Percentiles rank a stretch among this genome's conserved stretches.
phyloP scores from a whole-genome alignment of 2,329 filamentous ascomycete species.

The Lachnellula occidentalis region DNA sequence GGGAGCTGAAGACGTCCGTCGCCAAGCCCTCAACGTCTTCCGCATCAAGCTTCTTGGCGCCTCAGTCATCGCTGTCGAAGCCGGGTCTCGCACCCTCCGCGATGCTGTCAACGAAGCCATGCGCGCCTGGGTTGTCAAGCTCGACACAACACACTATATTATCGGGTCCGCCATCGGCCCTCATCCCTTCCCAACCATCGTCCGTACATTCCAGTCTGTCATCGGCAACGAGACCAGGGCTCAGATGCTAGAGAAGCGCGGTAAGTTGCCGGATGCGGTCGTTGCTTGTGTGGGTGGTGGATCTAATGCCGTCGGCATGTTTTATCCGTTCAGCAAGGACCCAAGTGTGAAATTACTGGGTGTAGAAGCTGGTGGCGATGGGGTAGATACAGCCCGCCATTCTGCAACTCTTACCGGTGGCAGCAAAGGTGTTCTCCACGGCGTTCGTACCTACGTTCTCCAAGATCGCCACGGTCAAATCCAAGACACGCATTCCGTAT shows the following conservation, averaged over 20 bases:
- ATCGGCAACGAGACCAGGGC: constrained; percentile 92
- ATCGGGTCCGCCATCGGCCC: constrained; percentile 96
- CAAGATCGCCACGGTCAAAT: constrained; percentile 94
- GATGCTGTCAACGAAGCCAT: constrained; percentile 94
- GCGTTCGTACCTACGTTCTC: constrained; percentile 90
- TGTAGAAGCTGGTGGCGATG: constrained; percentile 93
- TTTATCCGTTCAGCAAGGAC: constrained; percentile 90
- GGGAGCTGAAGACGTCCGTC: constrained; percentile 94
- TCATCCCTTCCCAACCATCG: constrained; percentile 96
- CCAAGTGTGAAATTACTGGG: constrained; percentile 80
- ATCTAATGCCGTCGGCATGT: constrained; percentile 95
- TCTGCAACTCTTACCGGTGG: constrained; percentile 83
- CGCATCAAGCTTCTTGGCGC: constrained; percentile 95
- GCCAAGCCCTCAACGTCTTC: constrained; percentile 97
- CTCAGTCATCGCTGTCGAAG: constrained; percentile 86
- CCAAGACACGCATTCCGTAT: constrained; percentile 90
- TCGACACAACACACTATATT: constrained; percentile 95
- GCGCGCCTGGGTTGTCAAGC: constrained; percentile 86
- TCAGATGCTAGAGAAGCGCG: constrained; percentile 78
- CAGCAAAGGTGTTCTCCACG: constrained; percentile 88
- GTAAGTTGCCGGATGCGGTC: constrained; percentile 90
- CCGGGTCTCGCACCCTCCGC: constrained; percentile 75
- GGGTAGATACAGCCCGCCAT: constrained; percentile 78
- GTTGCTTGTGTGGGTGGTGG: constrained; percentile 96
- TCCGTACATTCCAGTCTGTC: constrained; percentile 94